These are phyloP conservation scores for Aspergillaceae sp. DNA, from an alignment of 2,329 filamentous ascomycete genomes.

Conservation along the genomic window DNA sequence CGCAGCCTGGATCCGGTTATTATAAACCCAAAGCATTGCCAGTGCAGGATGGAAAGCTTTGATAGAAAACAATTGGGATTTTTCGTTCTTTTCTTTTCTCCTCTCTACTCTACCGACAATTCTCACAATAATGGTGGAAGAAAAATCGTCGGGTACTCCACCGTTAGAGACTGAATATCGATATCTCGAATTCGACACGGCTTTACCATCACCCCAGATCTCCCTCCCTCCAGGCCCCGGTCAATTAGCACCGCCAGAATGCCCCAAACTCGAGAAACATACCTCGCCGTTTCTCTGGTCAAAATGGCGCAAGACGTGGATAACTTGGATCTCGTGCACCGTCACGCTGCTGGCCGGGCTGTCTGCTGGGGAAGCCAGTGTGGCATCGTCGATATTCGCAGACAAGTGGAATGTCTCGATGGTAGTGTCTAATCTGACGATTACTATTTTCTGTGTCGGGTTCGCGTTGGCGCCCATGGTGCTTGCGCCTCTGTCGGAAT, in stretches of 20 bases:
- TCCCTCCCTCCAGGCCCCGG: conserved; percentile 20
- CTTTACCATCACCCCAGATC: conserved; percentile 41
- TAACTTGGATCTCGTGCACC: conserved; percentile 64
- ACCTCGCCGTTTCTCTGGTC: conserved; percentile 68
- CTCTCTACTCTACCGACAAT: no score
- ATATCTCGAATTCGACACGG: conserved; percentile 56
- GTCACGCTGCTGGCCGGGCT: conserved; percentile 74
- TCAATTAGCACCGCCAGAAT: conserved; percentile 41
- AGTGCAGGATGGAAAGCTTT: no score
- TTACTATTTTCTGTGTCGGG: conserved; percentile 73
- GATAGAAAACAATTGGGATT: no score
- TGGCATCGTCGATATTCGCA: conserved; percentile 57
- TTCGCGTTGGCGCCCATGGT: conserved; percentile 82
- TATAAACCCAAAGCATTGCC: no score
- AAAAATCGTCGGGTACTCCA: neutral
- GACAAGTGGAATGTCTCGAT: conserved; percentile 56
- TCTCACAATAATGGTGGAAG: neutral
- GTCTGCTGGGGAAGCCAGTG: conserved; percentile 70
- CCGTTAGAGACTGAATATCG: conserved; percentile 42
- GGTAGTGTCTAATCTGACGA: conserved; percentile 61
- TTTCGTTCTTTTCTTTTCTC: no score
- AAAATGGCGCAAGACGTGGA: conserved; percentile 56
- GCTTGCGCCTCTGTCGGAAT: conserved; percentile 77
- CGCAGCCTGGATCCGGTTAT: no score
- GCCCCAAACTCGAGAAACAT: conserved; percentile 59